A percentile compares a stretch with the other conserved stretches of the same genome.
These are phyloP conservation scores for Rhodotorula graminis DNA, from an alignment of 768 basidiomycete species.

Conservation along the genomic window DNA sequence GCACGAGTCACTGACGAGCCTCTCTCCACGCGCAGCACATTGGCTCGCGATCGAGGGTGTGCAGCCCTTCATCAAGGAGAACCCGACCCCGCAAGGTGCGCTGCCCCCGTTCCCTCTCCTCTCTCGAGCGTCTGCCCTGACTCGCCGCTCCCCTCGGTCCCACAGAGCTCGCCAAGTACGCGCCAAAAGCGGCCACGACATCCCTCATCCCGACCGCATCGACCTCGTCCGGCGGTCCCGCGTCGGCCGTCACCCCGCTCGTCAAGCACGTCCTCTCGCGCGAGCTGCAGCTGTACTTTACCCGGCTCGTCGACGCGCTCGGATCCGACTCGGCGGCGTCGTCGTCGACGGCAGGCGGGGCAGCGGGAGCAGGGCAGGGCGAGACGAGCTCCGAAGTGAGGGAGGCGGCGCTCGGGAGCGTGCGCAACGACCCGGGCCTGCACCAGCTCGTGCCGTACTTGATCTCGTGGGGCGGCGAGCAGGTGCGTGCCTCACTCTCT, in stretches of 20 bases:
- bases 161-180: slow-evolving; percentile 34
- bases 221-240: slow-evolving; percentile 5
- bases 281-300: slow-evolving; percentile 91
- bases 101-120: neutral
- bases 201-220: slow-evolving; percentile 16
- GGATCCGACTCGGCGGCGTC: slow-evolving; percentile 44
- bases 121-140: neutral
- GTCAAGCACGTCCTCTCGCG: slow-evolving; percentile 89
- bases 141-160: neutral
- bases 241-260: slow-evolving; percentile 52
- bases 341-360: no score
- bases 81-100: slow-evolving; percentile 58
- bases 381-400: slow-evolving; percentile 56
- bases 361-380: neutral
- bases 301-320: slow-evolving; percentile 74
- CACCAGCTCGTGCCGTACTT: slow-evolving; percentile 88
- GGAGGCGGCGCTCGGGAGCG: slow-evolving; percentile 80
- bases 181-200: slow-evolving; percentile 17
- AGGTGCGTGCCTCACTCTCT: slow-evolving; percentile 51
- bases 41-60: slow-evolving; percentile 99
- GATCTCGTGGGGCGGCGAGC: slow-evolving; percentile 86
- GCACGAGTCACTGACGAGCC: neutral
- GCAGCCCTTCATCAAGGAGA: slow-evolving; percentile 92
- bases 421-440: slow-evolving; percentile 82
- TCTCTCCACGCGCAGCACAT: slow-evolving; percentile 57